These are phyloP conservation scores for Dendrobium officinale DNA, from an alignment of 106 monocot genomes.

Conservation along the genomic window DNA sequence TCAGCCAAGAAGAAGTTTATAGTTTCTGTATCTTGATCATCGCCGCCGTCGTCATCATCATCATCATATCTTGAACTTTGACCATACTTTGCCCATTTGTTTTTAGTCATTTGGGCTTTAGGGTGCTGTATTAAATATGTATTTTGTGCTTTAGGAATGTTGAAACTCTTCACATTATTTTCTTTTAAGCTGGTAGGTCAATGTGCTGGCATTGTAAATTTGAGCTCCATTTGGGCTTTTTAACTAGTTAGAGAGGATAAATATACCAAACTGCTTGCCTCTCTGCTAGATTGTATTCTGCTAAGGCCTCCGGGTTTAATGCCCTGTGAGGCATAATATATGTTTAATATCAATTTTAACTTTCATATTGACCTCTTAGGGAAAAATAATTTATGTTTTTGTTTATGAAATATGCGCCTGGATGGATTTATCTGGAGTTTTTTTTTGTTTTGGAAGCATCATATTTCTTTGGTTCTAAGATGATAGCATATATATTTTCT, in stretches of 20 bases:
- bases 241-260: background rate
- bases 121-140: background rate
- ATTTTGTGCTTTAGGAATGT: background rate
- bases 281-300: background rate
- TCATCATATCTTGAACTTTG: background rate
- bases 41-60: background rate
- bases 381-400: too few species aligned
- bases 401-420: too few species aligned
- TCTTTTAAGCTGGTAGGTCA: background rate
- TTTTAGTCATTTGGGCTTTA: background rate
- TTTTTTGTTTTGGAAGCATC: too few species aligned
- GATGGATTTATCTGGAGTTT: too few species aligned
- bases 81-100: background rate
- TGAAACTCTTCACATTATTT: background rate
- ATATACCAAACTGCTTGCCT: background rate
- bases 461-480: too few species aligned
- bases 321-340: background rate
- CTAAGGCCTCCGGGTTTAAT: background rate
- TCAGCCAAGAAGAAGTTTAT: background rate
- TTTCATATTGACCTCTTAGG: too few species aligned
- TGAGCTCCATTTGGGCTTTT: conserved; percentile 5
- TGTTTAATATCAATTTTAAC: background rate
- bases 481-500: too few species aligned
- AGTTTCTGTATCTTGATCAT: background rate
- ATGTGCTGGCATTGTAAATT: conserved; percentile 6